A percentile compares a stretch with the other conserved stretches of the same genome.
Conservation (phyloP, 2,329 filamentous ascomycete species). For the Trichocomaceae sp. region DNA sequence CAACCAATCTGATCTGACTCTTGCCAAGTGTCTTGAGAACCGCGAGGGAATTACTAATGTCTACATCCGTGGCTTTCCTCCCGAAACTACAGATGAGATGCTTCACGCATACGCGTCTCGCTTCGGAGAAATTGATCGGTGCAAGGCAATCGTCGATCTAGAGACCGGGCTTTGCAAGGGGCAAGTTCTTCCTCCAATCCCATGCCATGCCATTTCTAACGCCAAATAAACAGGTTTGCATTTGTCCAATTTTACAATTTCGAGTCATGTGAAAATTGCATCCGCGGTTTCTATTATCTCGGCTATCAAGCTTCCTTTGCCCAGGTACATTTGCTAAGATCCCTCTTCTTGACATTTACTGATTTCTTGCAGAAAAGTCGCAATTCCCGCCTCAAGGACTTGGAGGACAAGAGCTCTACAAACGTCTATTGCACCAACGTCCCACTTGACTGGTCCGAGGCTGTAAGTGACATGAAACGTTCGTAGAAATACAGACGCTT, state of each 20-base stretch:
- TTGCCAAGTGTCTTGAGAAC: conserved; percentile 92
- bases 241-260: conserved; percentile 93
- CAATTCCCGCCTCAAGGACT: conserved; percentile 94
- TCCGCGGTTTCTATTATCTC: conserved; percentile 86
- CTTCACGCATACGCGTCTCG: conserved; percentile 74
- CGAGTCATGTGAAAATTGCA: conserved; percentile 87
- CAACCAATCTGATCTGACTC: conserved; percentile 77
- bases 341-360: background rate
- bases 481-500: background rate
- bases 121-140: conserved; percentile 91
- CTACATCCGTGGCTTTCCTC: conserved; percentile 93
- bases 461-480: conserved; percentile 48
- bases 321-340: conserved; percentile 54
- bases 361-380: conserved; percentile 69
- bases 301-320: conserved; percentile 98
- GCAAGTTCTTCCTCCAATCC: conserved; percentile 45
- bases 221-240: conserved; percentile 63
- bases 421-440: conserved; percentile 98
- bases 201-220: conserved; percentile 10
- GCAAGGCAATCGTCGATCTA: conserved; percentile 96
- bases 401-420: conserved; percentile 81
- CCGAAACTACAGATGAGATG: conserved; percentile 89
- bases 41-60: conserved; percentile 94
- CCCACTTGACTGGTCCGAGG: conserved; percentile 84
- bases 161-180: conserved; percentile 93